Evolutionary conservation across 2,329 filamentous ascomycete species (phyloP).

Genomic region (Phyllosticta citribraziliensis): DNA sequence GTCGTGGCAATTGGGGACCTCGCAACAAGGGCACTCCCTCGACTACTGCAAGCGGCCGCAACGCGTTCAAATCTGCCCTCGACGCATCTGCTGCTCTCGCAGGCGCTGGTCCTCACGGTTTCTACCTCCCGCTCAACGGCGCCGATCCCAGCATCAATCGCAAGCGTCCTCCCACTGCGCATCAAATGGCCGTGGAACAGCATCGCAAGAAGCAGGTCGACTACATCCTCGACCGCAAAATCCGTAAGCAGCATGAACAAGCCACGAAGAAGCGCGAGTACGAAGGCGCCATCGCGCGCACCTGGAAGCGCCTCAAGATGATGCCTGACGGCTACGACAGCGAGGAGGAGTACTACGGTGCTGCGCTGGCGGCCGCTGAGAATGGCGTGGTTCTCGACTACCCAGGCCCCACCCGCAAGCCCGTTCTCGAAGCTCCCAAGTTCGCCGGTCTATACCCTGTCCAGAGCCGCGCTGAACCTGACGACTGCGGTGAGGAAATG

Average conservation of each 20-base stretch:
- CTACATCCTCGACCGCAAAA: constrained; percentile 66
- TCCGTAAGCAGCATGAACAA: constrained; percentile 56
- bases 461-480: constrained; percentile 43
- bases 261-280: constrained; percentile 52
- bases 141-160: constrained; percentile 38
- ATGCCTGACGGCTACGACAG: constrained; percentile 38
- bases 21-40: constrained; percentile 22
- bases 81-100: constrained; percentile 11
- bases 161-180: constrained; percentile 66
- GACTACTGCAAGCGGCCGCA: constrained; percentile 13
- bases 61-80: constrained; percentile 19
- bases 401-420: constrained; percentile 10
- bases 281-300: constrained; percentile 58
- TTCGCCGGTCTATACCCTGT: constrained; percentile 52
- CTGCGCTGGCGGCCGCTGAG: constrained; percentile 10
- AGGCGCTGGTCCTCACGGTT: constrained; percentile 43
- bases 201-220: constrained; percentile 73
- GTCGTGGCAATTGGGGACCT: constrained; percentile 39
- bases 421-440: constrained; percentile 19
- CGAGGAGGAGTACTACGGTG: constrained; percentile 26
- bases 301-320: constrained; percentile 52
- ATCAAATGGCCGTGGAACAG: constrained; percentile 71
- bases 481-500: constrained; percentile 70
- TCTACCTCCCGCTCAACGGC: constrained; percentile 44
- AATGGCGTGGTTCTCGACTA: constrained; percentile 16